phyloP scores from a whole-genome alignment of 495 filamentous ascomycete species.

The Tuber indicum region DNA sequence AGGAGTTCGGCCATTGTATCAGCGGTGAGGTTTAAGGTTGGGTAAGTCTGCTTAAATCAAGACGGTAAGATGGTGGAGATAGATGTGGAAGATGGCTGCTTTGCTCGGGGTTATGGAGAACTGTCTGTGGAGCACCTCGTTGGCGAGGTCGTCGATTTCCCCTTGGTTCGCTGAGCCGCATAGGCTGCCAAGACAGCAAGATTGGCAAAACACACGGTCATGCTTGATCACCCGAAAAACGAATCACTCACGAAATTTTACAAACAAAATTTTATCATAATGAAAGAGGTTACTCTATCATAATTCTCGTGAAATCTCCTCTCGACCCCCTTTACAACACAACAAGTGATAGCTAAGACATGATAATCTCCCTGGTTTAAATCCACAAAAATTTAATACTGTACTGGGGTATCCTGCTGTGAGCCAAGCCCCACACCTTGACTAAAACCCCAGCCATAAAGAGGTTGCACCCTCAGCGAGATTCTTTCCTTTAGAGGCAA shows the following conservation, averaged over 20 bases:
- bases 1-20: constrained; percentile 39
- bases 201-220: background rate
- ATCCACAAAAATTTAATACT: too few species aligned
- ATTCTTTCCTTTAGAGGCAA: too few species aligned
- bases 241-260: background rate
- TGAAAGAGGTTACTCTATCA: too few species aligned
- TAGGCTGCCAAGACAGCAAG: background rate
- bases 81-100: background rate
- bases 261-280: too few species aligned
- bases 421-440: too few species aligned
- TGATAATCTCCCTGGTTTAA: too few species aligned
- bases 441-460: too few species aligned
- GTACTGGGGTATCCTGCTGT: too few species aligned
- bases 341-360: too few species aligned
- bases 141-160: background rate
- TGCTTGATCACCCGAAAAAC: background rate
- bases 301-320: too few species aligned
- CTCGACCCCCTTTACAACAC: too few species aligned
- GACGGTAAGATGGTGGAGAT: background rate
- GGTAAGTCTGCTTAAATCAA: constrained; percentile 1
- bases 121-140: background rate
- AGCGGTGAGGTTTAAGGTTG: background rate
- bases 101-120: background rate
- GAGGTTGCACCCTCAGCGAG: too few species aligned
- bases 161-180: background rate